Base-by-base conservation (phyloP, 2,329 filamentous ascomycete genomes). In the Alternaria sp. region DNA sequence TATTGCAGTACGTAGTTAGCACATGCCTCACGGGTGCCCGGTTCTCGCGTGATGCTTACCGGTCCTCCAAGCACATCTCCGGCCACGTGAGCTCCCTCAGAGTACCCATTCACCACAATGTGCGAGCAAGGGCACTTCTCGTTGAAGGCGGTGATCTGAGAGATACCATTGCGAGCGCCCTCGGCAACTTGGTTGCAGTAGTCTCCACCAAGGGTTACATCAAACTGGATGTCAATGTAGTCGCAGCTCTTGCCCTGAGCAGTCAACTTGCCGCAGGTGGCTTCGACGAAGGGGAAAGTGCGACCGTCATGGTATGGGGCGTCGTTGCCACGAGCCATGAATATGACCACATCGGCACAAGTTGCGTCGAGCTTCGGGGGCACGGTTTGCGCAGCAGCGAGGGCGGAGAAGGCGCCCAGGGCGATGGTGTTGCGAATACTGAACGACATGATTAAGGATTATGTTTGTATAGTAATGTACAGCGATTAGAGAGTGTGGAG, bases 91-190 rank as follows among this genome's bases (percentile, higher is more conserved):
- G 83, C 86, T 46, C 87, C 87, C 83, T 87, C 47, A 5, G 85
- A 88, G 74, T 89, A 89, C 28, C 87, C 88, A 49, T 88, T 84
- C 46, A 89, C 74, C 4, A 89, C 85, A 36, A 89, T 77, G 69
- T 87, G 77, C 13, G 86, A 84, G 69, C 77, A 79, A 32, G 88
- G 87, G 69, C 87, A 89, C 67, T 81, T 78, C 9, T 79, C 73
- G 67, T 88, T 83, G 71, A 86, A 87, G 28, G 78, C 75, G 56
- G 87, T 90, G 11, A 90, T 86, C 8, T 72, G 64, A 21, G 67
- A 56, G 50, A 62, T 59, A 58, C 70, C 70, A 56, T 70, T 71
- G 51, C 61, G 62, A 57, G 62, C 65, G 44, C 70, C 70, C 51
- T 70, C 65, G 12, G 57, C 64, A 47, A 72, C 62, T 60, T 71